Percentiles rank a stretch among this genome's conserved stretches.
Evolutionary conservation across 805 yeast genomes (phyloP).

Genomic region (Vanderwaltozyma tropicalis): DNA sequence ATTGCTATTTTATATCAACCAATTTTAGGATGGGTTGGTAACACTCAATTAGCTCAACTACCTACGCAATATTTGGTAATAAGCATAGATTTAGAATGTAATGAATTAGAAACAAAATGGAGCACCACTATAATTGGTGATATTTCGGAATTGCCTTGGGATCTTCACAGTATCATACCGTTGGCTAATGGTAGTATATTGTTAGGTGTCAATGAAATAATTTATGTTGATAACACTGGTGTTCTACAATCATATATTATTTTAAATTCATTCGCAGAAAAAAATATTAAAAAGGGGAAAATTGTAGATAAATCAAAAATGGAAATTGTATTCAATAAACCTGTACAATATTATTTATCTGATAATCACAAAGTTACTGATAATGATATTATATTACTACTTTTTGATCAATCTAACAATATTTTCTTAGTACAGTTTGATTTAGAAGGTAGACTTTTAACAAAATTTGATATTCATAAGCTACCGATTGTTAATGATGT

Average conservation of each 20-base stretch:
- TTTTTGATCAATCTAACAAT: constrained; percentile 21
- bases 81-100: constrained; percentile 31
- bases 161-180: constrained; percentile 53
- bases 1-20: constrained; percentile 54
- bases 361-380: constrained; percentile 3
- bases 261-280: constrained; percentile 28
- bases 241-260: constrained; percentile 28
- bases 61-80: constrained; percentile 19
- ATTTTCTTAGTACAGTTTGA: constrained; percentile 20
- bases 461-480: constrained; percentile 21
- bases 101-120: constrained; percentile 17
- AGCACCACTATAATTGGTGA: constrained; percentile 50
- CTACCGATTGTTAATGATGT: constrained; percentile 25
- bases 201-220: constrained; percentile 65
- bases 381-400: constrained; percentile 13
- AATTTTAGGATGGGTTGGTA: constrained; percentile 68
- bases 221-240: constrained; percentile 65
- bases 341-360: constrained; percentile 10
- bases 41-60: constrained; percentile 11
- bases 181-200: constrained; percentile 54
- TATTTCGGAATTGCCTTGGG: constrained; percentile 62
- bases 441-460: constrained; percentile 25
- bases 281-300: constrained; percentile 40
- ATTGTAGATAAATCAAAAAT: constrained; percentile 33
- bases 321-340: constrained; percentile 15